phyloP scores from a whole-genome alignment of 257 asterid species.

The Prunella vulgaris region DNA sequence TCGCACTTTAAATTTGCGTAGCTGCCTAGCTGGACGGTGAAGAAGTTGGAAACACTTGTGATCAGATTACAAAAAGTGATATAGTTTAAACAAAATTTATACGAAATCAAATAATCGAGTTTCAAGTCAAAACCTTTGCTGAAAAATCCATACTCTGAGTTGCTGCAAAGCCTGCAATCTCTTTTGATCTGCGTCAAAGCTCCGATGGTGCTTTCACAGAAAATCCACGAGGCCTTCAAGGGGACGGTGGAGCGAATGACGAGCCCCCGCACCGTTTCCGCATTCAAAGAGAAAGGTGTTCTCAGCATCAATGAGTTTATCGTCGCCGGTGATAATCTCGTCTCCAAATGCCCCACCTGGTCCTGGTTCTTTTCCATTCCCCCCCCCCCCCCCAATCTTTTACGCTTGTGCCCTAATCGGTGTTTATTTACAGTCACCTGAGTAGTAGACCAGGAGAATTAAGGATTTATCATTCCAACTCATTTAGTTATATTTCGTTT shows the following conservation, averaged over 20 bases:
- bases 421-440: no score
- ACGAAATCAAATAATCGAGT: neutral
- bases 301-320: conserved; percentile 87
- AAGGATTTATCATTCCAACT: neutral
- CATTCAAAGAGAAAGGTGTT: conserved; percentile 96
- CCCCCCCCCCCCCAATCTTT: neutral
- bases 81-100: neutral
- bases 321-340: conserved; percentile 97
- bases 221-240: conserved; percentile 78
- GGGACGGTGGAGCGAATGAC: conserved; percentile 93
- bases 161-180: neutral
- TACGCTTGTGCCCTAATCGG: conserved; percentile 3
- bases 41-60: neutral
- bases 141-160: neutral
- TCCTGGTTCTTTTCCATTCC: conserved; percentile 56
- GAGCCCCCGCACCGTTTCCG: conserved; percentile 88
- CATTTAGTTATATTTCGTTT: neutral
- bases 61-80: neutral
- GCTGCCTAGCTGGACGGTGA: neutral
- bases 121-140: neutral
- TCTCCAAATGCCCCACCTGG: conserved; percentile 99
- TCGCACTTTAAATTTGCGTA: no score
- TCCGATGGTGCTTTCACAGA: conserved; percentile 72
- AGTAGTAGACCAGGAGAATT: neutral
- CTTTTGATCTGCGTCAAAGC: neutral